These are phyloP conservation scores for Porphyrellus sp. DNA, from an alignment of 1,284 basidiomycete genomes.

Conservation along the genomic window DNA sequence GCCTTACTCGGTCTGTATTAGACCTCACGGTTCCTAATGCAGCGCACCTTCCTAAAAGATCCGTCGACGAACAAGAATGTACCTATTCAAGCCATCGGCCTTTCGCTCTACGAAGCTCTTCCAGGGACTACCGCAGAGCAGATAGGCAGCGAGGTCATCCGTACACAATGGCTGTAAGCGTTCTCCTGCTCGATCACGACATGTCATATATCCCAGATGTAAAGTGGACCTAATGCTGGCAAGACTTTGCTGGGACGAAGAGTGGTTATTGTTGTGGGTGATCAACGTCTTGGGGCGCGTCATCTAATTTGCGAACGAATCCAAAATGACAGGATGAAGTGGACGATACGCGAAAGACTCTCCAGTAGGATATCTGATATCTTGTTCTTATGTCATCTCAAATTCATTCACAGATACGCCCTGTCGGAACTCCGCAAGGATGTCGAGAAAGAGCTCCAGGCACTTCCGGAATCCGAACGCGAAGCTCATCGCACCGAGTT, in stretches of 20 bases:
- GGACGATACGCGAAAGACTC: slow-evolving; percentile 89
- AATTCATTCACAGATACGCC: slow-evolving; percentile 63
- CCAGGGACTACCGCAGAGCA: slow-evolving; percentile 74
- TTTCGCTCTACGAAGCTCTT: slow-evolving; percentile 87
- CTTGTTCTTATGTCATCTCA: slow-evolving; percentile 7
- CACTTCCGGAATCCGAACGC: slow-evolving; percentile 66
- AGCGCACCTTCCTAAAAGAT: slow-evolving; percentile 86
- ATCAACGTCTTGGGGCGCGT: slow-evolving; percentile 9
- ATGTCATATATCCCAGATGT: slow-evolving; percentile 4
- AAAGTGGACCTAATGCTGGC: slow-evolving; percentile 59
- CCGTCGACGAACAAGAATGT: slow-evolving; percentile 72
- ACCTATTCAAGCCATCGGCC: slow-evolving; percentile 88
- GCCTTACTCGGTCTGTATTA: neutral
- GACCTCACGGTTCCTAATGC: slow-evolving; percentile 2
- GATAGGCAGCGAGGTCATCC: slow-evolving; percentile 80
- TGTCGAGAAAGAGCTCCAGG: slow-evolving; percentile 69
- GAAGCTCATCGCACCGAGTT: slow-evolving; percentile 77
- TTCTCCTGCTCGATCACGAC: slow-evolving; percentile 21
- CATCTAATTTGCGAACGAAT: slow-evolving; percentile 11
- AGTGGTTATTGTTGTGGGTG: slow-evolving; percentile 79
- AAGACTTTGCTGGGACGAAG: slow-evolving; percentile 75
- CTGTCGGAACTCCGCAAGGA: slow-evolving; percentile 84
- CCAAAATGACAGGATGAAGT: slow-evolving; percentile 73
- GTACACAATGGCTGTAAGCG: slow-evolving; percentile 89
- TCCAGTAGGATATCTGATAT: slow-evolving; percentile 50